Conservation (phyloP, 1,284 basidiomycete genomes). For the Irpex sp. region DNA sequence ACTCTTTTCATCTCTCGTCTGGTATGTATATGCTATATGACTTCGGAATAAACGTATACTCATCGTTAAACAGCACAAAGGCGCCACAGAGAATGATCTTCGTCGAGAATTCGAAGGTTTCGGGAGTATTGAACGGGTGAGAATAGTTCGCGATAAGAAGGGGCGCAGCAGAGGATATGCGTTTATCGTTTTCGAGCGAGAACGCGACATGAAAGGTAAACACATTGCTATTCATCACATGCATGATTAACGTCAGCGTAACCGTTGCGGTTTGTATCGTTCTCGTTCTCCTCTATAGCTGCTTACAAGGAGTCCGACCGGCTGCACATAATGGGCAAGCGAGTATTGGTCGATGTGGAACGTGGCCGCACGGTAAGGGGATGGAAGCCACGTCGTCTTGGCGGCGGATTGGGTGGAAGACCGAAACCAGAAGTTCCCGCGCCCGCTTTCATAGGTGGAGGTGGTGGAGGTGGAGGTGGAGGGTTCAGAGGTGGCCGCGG, state of each 20-base stretch:
- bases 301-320: slow-evolving; percentile 99
- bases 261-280: slow-evolving; percentile 14
- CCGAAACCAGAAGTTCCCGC: slow-evolving; percentile 78
- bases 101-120: slow-evolving; percentile 94
- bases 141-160: slow-evolving; percentile 89
- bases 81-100: slow-evolving; percentile 87
- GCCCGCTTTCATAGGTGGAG: slow-evolving; percentile 26
- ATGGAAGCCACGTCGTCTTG: slow-evolving; percentile 95
- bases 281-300: slow-evolving; percentile 46
- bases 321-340: slow-evolving; percentile 91
- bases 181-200: slow-evolving; percentile 96
- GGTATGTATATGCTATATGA: slow-evolving; percentile 40
- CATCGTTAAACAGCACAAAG: slow-evolving; percentile 63
- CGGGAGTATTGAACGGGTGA: slow-evolving; percentile 89
- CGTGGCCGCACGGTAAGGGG: slow-evolving; percentile 96
- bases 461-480: slow-evolving; percentile 33
- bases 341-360: slow-evolving; percentile 97
- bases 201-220: slow-evolving; percentile 98
- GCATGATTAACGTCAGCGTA: slow-evolving; percentile 17
- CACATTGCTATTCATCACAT: slow-evolving; percentile 12
- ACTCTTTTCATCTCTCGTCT: slow-evolving; percentile 95
- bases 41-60: background rate
- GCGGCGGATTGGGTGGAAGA: slow-evolving; percentile 92
- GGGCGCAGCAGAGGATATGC: slow-evolving; percentile 90
- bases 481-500: slow-evolving; percentile 40